Base-by-base conservation (phyloP, 352 stramenopile species). In the Phytophthora capsici region DNA sequence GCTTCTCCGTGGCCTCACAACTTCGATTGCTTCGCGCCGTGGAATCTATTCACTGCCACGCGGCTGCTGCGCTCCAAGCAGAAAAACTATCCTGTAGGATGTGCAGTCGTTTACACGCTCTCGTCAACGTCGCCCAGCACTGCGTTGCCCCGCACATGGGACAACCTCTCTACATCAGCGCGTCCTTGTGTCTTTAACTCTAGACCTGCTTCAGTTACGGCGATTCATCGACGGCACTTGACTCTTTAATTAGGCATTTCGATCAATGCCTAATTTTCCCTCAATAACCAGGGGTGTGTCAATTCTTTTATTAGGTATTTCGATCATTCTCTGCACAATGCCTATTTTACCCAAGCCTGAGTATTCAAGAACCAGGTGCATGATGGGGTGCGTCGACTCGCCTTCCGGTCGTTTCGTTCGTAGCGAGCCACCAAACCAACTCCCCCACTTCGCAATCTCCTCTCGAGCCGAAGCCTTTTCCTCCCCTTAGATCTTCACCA, bases 31-130 rank as follows among this genome's bases (percentile, higher is more conserved):
- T 66, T 50, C 36, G 8, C 26, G 19, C n/a, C 19, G 38, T 26
- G 25, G 26, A 51, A 16, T 32, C 44, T 63, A 43, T 25, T 14
- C 41, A 16, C 22, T 41, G 34, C 57, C 51, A 38, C 58, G 25
- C 53, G 45, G 56, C 46, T 57, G 36, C 57, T 58, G 48, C 49
- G 19, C 50, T 50, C 59, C 59, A 67, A 67, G 59, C 59, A 67
- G 50, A 60, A 67, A 66, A 62, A 51, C 34, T 63, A 51, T 68
- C 60, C 51, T 30, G 23, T n/a, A 57, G 25, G 60, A 63, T 68
- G 52, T 68, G 60, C 52, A 61, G 38, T 65, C 37, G 57, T 64
- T 28, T 38, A 50, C 57, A 50, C 23, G 38, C 10, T 26, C 17
- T 25, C 20, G 54, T 7, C 37, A 65, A 43, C 17, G 23, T 34